Evolutionary conservation across 2,329 filamentous ascomycete species (phyloP), one percentile per base, ranked within the genome.

Genomic region (Alternaria rosae): DNA sequence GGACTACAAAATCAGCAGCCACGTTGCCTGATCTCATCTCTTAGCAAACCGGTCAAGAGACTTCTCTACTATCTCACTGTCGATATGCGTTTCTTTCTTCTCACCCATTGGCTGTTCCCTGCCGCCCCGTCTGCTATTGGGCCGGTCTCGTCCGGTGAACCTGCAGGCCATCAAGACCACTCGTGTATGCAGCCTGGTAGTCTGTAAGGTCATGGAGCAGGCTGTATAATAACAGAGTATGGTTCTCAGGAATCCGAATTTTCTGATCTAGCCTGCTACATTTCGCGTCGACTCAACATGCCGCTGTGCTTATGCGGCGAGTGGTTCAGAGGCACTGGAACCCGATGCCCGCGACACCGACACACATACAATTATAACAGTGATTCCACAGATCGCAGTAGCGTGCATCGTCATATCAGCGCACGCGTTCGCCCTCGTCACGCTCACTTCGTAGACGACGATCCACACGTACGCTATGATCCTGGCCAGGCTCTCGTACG

Each of bases 151-250:
- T 66, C 64, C 66, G 64, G 66, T 68, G 66, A 68, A 66, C 30
- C 32, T 30, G 42, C 57, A 68, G 61, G 62, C 56, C 56, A 57
- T 45, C 51, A 61, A 58, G 54, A 50, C 23, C 20, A 30, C 45
- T 21, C 53, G 48, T 58, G 61, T 64, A 60, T 64, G 64, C 66
- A 67, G 61, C 62, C 57, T 55, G 44, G 57, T 45, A 45, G 60
- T 54, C 66, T 45, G 45, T 45, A 54, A 44, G 60, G 45, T 44
- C 8, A 43, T 23, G 17, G 21, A 47, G 32, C 11, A 25, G 30
- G 9, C 9, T 20, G 35, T 50, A 50, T 57, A 62, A 53, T 17
- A 53, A 48, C 20, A 26, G 25, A 26, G 13, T 55, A 28, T 43
- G 42, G 17, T 42, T 11, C 35, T 20, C 12, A 30, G 25, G 11